Conservation (phyloP, 345 rosid genomes). For the Camelina hispida region DNA sequence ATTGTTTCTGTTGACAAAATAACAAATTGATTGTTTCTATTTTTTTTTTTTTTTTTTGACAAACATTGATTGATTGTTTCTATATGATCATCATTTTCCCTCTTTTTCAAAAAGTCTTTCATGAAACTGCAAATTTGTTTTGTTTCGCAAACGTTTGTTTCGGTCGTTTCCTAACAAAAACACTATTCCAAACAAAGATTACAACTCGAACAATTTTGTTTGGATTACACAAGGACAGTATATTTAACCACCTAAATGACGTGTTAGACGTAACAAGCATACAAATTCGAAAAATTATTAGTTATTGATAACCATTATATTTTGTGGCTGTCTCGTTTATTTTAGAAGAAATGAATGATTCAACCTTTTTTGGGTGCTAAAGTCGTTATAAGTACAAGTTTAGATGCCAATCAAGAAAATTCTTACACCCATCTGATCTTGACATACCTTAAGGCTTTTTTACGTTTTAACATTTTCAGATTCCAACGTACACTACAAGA, state of each 20-base stretch:
- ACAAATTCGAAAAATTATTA: not conserved
- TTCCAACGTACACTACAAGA: no score
- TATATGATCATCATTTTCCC: not conserved
- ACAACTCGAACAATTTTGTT: slow-evolving; percentile 6
- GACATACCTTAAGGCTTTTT: not conserved
- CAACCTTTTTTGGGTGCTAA: not conserved
- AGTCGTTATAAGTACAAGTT: not conserved
- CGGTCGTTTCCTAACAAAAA: slow-evolving; percentile 18
- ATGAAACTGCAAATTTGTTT: slow-evolving; percentile 8
- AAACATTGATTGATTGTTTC: no score
- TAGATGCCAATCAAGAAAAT: not conserved
- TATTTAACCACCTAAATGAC: slow-evolving; percentile 23
- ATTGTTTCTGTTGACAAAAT: no score
- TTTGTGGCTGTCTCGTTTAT: not conserved
- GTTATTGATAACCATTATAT: not conserved
- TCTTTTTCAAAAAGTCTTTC: not conserved
- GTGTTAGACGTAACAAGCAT: slow-evolving; percentile 16
- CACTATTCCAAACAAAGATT: slow-evolving; percentile 24
- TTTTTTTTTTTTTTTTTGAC: no score
- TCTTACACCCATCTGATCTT: not conserved
- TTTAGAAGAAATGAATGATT: not conserved
- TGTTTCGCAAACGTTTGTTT: slow-evolving; percentile 23
- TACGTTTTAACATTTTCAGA: no score
- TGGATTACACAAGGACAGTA: slow-evolving; percentile 7
- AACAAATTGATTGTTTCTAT: no score